These are phyloP conservation scores for Gossypium bickii DNA, from an alignment of 345 rosid genomes.

Conservation along the genomic window DNA sequence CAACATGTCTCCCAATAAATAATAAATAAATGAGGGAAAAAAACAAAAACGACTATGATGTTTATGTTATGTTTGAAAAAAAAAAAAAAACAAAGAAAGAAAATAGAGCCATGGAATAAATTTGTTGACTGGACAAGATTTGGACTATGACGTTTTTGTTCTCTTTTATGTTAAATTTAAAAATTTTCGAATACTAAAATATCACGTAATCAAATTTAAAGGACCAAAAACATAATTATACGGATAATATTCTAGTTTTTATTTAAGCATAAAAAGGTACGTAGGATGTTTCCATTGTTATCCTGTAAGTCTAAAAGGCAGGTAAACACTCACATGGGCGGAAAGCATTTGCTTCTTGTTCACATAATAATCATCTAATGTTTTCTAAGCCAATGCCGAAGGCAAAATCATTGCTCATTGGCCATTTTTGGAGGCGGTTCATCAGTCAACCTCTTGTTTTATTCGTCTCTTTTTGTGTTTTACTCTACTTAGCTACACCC, in stretches of 20 bases:
- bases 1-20: not conserved
- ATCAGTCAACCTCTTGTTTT: not conserved
- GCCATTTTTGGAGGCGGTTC: not conserved
- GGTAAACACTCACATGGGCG: not conserved
- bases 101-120: not conserved
- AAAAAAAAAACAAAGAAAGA: not conserved
- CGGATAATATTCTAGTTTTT: not conserved
- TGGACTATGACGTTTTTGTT: not conserved
- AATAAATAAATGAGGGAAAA: not conserved
- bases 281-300: not conserved
- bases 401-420: not conserved
- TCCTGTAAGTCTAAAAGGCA: not conserved
- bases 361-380: slow-evolving; percentile 1
- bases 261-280: not conserved
- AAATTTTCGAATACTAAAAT: no score
- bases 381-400: not conserved
- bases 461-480: not conserved
- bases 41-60: no score
- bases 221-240: not conserved
- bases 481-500: no score
- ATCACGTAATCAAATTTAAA: not conserved
- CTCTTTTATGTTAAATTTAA: not conserved
- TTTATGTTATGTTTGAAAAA: not conserved
- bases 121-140: not conserved
- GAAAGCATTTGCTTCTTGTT: not conserved